Percentiles rank a stretch among this genome's conserved stretches.
phyloP scores from a whole-genome alignment of 2,329 filamentous ascomycete species.

The Diaporthe vexans region DNA sequence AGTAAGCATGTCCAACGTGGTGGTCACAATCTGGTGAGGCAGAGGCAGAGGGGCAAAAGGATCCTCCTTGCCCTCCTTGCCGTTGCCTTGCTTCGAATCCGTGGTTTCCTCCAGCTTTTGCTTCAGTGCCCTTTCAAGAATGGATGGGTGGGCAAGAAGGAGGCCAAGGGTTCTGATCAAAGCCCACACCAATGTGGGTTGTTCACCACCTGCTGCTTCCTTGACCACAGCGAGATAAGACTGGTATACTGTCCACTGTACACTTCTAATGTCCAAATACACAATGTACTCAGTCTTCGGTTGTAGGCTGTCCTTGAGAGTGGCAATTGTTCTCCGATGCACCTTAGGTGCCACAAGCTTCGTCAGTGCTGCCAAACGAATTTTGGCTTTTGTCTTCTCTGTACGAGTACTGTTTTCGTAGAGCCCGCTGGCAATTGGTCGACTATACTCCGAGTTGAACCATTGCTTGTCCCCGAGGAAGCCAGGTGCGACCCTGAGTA shows the following conservation, averaged over 20 bases:
- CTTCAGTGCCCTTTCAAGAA: constrained; percentile 61
- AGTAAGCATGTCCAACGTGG: constrained; percentile 54
- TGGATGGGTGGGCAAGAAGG: constrained; percentile 67
- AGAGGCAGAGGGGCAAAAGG: constrained; percentile 49
- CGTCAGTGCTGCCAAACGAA: constrained; percentile 79
- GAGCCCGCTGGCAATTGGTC: constrained; percentile 80
- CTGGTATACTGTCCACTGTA: constrained; percentile 76
- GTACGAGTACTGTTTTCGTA: constrained; percentile 70
- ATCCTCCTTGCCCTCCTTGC: constrained; percentile 35
- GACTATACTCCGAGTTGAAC: constrained; percentile 79
- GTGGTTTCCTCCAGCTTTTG: constrained; percentile 50
- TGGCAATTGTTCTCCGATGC: constrained; percentile 77
- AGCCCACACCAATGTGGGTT: constrained; percentile 47
- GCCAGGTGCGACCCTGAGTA: constrained; percentile 75
- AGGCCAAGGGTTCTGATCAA: constrained; percentile 61
- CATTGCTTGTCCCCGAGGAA: constrained; percentile 79
- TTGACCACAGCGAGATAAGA: constrained; percentile 49
- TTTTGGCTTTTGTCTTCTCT: constrained; percentile 73
- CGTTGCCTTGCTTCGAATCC: not conserved
- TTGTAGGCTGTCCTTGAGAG: constrained; percentile 76
- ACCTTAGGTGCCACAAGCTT: constrained; percentile 82
- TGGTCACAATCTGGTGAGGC: constrained; percentile 48
- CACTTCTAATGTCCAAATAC: constrained; percentile 75
- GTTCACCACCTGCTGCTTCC: not conserved
- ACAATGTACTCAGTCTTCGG: constrained; percentile 87